Base-by-base conservation (phyloP, 768 basidiomycete genomes). In the Tricholoma sp. region DNA sequence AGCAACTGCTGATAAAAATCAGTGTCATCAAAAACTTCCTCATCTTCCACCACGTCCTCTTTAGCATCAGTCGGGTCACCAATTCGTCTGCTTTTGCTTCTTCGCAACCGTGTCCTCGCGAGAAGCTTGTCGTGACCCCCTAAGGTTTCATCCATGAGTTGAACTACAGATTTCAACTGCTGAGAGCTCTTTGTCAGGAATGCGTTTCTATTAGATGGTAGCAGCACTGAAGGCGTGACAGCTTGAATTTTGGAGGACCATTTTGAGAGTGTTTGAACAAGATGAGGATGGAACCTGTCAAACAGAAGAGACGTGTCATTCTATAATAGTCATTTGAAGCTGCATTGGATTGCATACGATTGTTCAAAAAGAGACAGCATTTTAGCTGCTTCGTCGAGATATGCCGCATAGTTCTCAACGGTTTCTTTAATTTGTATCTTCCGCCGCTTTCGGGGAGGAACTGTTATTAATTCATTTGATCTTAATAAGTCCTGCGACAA, bases 231-330 rank as follows among this genome's bases (percentile, higher is more conserved):
- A 10, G 93, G 87, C 2, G 94, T 83, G 5, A 97, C 94, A 0
- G 95, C 91, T 65, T 94, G 91, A 37, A 98, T 89, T 75, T 98
- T 99, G 22, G 87, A 79, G 9, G 94, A 97, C 97, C 97, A 99
- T 71, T 98, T 98, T 37, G 81, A 76, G 22, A 99, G 79, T 1
- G 91, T 94, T 58, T 85, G 83, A 43, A 93, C 68, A 11, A 89
- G 78, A 59, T 88, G 78, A 2, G 86, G 81, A 67, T 94, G 93
- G 50, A 73, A 68, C 27, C 78, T 89, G 45, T 60, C 54, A 37
- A 57, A 16, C 31, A 55, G 14, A 55, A 22, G 39, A 54, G 5
- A 35, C 50, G 24, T 41, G 21, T 43, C 27, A 50, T 31, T 9
- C 10, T 22, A 43, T 24, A 11, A n/a, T 16, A 41, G 50, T 21